Evolutionary conservation across 2,329 filamentous ascomycete genomes (phyloP), one percentile per base, ranked within the genome.

Genomic region (Ophiostoma montium): DNA sequence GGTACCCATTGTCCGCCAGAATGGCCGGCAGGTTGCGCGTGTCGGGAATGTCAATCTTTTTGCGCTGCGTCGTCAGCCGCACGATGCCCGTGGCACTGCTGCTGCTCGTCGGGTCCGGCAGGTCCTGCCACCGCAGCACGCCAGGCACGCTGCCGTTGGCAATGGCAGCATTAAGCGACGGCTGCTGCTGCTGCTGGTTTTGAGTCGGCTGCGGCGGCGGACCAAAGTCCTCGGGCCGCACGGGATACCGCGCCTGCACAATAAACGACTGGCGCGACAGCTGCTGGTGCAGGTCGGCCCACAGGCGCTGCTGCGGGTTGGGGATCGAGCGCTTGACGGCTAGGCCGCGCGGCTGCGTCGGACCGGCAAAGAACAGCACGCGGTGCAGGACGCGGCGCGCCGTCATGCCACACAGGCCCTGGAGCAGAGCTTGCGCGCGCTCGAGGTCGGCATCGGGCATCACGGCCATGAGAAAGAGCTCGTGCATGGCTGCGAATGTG

Each of bases 221-320:
- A 5, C 54, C 55, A 33, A 78, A 70, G 52, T 75, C 68, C 4
- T 61, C 60, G 30, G 12, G 66, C 18, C 66, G 59, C 2, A 80
- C 62, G 48, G 78, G 70, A 56, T 78, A 78, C 11, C 71, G 67
- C n/a, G 68, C 57, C 53, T 77, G 72, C 6, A 82, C 54, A 21
- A 77, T 58, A 56, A 76, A 81, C 3, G 76, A 76, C 54, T 78
- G 76, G 27, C 74, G 69, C 16, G 61, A 60, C 12, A 82, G 64
- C 52, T 74, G 73, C 51, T 72, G 70, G 53, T 75, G 68, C 5
- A 82, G 64, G 31, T 73, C 71, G 46, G 65, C 68, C 76, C 76
- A 81, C 2, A 67, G 52, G 2, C 52, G 48, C 2, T 23, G 42
- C 57, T 19, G 63, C 57, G 1, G 58, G 60, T 18, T 23, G 13